Conservation (phyloP, 805 yeast genomes). For the Yamadazyma sp. region DNA sequence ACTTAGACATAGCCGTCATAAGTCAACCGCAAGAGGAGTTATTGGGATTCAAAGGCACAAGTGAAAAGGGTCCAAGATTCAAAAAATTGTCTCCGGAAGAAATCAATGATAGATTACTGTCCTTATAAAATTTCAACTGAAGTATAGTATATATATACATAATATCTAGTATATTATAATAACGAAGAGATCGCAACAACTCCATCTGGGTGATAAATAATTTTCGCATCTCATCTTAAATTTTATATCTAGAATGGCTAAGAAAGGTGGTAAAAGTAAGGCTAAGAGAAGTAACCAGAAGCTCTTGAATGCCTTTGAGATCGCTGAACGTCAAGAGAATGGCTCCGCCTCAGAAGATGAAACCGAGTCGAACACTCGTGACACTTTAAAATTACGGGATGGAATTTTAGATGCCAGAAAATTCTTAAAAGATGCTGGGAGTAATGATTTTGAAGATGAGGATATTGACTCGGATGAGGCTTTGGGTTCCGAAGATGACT, state of each 20-base stretch:
- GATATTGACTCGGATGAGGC: slow-evolving; percentile 88
- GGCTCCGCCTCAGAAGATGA: slow-evolving; percentile 14
- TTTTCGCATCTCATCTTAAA: slow-evolving; percentile 14
- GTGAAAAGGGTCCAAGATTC: slow-evolving; percentile 85
- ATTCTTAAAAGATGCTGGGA: slow-evolving; percentile 25
- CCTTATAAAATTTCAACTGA: slow-evolving; percentile 50
- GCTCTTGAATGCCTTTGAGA: slow-evolving; percentile 44
- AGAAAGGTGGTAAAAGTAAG: slow-evolving; percentile 22
- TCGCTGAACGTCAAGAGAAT: slow-evolving; percentile 40
- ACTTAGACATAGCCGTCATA: slow-evolving; percentile 87
- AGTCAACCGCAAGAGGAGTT: slow-evolving; percentile 79
- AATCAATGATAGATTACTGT: slow-evolving; percentile 92
- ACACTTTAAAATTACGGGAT: slow-evolving; percentile 28
- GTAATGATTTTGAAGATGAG: slow-evolving; percentile 51
- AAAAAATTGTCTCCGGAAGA: slow-evolving; percentile 84
- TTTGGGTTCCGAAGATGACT: slow-evolving; percentile 76
- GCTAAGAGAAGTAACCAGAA: slow-evolving; percentile 34
- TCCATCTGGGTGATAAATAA: neutral
- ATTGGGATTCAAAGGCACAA: slow-evolving; percentile 84
- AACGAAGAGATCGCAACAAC: slow-evolving; percentile 52
- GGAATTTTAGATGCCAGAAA: slow-evolving; percentile 45
- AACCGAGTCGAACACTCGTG: slow-evolving; percentile 20
- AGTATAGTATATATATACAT: neutral
- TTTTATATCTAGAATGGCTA: slow-evolving; percentile 18
- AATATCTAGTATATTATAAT: slow-evolving; percentile 33